Percentiles rank a stretch among this genome's conserved stretches.
Conservation (phyloP, 306 rosid genomes). For the Sesbania bispinosa region DNA sequence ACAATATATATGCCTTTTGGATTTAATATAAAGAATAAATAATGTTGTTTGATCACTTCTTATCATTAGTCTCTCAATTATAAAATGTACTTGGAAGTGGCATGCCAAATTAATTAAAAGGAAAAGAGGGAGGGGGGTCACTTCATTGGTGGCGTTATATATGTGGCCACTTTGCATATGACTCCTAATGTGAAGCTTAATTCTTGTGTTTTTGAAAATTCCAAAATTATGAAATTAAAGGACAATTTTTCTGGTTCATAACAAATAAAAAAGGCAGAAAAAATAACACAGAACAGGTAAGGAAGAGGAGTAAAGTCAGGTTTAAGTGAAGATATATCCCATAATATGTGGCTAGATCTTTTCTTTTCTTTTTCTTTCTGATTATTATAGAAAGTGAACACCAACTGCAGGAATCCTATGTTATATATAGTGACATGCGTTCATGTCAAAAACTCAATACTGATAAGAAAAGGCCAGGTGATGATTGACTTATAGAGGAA, state of each 20-base stretch:
- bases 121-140: no score
- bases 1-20: background rate
- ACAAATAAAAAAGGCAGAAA: background rate
- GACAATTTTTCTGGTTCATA: background rate
- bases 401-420: no score
- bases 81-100: background rate
- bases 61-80: background rate
- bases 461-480: no score
- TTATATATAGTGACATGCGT: no score
- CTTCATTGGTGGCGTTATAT: slow-evolving; percentile 6
- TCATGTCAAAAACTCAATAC: no score
- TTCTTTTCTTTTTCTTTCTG: no score
- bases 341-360: no score
- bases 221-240: background rate
- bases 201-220: background rate
- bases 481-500: no score
- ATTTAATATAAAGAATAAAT: background rate
- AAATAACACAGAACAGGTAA: background rate
- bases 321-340: background rate
- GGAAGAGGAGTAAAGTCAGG: background rate
- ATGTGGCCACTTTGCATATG: background rate
- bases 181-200: no score
- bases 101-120: background rate
- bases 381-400: no score
- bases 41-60: background rate